Evolutionary conservation across 441 rosid species (phyloP), one percentile per base, ranked within the genome.

Genomic region (Arabidopsis hybrid): DNA sequence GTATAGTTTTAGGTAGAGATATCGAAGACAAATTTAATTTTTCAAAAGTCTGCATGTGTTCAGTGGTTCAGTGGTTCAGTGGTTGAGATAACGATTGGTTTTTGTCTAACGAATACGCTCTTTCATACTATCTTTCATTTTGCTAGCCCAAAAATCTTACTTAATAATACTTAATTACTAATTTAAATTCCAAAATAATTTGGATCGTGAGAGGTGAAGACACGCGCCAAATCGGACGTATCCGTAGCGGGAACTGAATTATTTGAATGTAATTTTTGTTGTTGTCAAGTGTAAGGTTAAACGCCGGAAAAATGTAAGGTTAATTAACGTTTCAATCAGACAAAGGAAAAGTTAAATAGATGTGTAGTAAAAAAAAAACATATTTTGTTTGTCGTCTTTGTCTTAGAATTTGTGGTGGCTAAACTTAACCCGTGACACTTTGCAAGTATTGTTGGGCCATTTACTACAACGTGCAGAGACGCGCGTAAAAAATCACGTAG

Each of bases 391-490:
- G 43, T 46, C 4, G 59, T 64, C 12, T 7, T 29, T 11, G 52
- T 73, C 21, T 21, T 5, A 65, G 65, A 74, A 74, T 74, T 58
- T 74, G 78, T 67, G 73, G 73, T 74, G 40, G 62, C 56, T 35
- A 74, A 59, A 60, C 14, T 26, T 50, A 67, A 74, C 78, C 62
- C 78, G 78, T 74, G 78, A 67, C 53, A 66, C 12, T 29, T 58
- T 32, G 71, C 1, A 55, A 42, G 65, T 34, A 38, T 49, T 59
- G 29, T 26, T 4, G 60, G n/a, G 67, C 17, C 67, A 67, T 32
- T 49, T 38, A 38, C 12, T 17, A 68, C 35, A 55, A 56, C 38
- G 55, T 35, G 32, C 26, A 29, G 17, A 16, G 6, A 74, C 38
- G 72, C 34, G 78, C 61, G 67, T 50, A 17, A 49, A 38, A 9